Evolutionary conservation across 2,329 filamentous ascomycete genomes (phyloP).

Genomic region (Fusarium poae): DNA sequence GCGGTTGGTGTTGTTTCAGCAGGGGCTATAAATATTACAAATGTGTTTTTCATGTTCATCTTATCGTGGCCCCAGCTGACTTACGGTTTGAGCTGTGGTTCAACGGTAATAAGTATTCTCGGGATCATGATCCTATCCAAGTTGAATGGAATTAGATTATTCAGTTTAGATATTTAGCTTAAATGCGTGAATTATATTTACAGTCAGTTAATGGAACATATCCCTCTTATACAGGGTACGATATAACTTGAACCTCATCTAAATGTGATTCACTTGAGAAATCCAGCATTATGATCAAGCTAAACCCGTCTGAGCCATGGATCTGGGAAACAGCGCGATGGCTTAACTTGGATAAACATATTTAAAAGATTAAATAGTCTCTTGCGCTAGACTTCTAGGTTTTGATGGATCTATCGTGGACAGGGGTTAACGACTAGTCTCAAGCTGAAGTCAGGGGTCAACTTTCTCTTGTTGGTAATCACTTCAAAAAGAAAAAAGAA

Average conservation of each 20-base stretch:
- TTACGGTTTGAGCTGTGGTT: constrained; percentile 3
- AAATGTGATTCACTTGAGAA: too few species aligned
- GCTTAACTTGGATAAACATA: background rate
- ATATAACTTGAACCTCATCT: too few species aligned
- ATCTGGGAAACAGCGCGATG: too few species aligned
- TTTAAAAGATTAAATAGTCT: background rate
- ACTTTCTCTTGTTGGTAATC: background rate
- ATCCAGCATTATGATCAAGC: too few species aligned
- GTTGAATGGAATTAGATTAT: background rate
- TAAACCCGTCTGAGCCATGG: too few species aligned
- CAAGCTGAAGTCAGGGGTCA: background rate
- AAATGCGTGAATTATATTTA: too few species aligned
- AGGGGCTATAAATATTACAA: background rate
- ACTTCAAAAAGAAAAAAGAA: background rate
- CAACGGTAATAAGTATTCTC: background rate
- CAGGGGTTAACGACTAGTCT: background rate
- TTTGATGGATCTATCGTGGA: background rate
- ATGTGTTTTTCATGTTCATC: background rate
- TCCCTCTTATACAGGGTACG: too few species aligned
- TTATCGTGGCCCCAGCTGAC: background rate
- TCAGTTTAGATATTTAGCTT: too few species aligned
- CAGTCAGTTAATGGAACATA: too few species aligned
- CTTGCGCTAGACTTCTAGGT: background rate
- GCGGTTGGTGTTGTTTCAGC: background rate
- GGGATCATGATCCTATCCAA: background rate